Evolutionary conservation across 257 asterid species (phyloP), one percentile per base, ranked within the genome.

Genomic region (Salvia hispanica): DNA sequence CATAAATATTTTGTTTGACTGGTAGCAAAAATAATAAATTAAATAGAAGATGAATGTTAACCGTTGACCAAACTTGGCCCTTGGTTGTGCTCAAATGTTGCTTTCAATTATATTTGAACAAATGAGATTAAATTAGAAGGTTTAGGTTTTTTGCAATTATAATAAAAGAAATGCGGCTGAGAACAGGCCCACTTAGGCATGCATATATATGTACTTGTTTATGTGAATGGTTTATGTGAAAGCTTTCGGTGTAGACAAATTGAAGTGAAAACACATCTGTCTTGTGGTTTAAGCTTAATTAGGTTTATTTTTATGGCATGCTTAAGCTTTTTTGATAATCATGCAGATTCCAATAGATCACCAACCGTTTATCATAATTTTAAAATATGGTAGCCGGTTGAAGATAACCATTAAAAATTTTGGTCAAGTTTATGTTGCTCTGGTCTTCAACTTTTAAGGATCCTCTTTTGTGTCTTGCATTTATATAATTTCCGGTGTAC

Each of bases 211-310:
- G 82, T 60, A 45, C 72, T 64, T 66, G 74, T 73, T 73, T 79
- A 72, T 67, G 63, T 85, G 73, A 71, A 79, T 72, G 86, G 74
- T 73, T 73, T 79, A 72, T 67, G 60, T 84, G 73, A 76, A 70
- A 63, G 65, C 73, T 73, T 78, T 64, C 61, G 57, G 60, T 64
- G 69, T 48, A 72, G 62, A 74, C 70, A 74, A 70, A 61, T 67
- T 70, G 74, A 72, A 72, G 75, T 67, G 74, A 71, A 39, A 69
- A 46, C 70, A 63, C 78, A 70, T 69, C 80, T 84, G 69, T 68
- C 78, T 64, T 72, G 28, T 66, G 56, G 58, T 58, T 71, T 66
- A 56, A 50, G 57, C 54, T 25, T 25, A 25, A 25, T 40, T 51
- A 34, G 48, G 52, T 69, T 75, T 72, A 48, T 68, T 65, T 42